Base-by-base conservation (phyloP, 2,329 filamentous ascomycete genomes). In the Fusarium sp. region DNA sequence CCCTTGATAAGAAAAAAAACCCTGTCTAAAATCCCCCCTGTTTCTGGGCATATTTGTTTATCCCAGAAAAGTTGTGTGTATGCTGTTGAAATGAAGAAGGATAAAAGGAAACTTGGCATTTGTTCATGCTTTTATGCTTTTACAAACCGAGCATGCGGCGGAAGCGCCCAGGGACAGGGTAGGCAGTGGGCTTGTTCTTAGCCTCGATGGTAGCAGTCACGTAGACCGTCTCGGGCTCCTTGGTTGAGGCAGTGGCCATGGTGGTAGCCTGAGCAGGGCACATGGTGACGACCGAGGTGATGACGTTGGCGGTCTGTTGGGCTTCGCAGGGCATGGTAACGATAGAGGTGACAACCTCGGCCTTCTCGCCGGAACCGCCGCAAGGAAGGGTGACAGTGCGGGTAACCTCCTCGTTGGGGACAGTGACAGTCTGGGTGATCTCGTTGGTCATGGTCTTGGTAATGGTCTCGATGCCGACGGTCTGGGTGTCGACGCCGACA, bases 141-240 rank as follows among this genome's bases (percentile, higher is more conserved):
- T 47, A 70, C 28, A 71, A 52, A 41, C 67, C 58, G 42, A 71
- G 61, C 68, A 71, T 71, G 61, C 68, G 68, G 53, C 68, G 68
- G 53, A 71, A 44, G 18, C 64, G 67, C 49, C 56, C 52, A 10
- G 52, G 65, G 23, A 51, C 64, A 12, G 68, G 54, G 40, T 46
- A 50, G 13, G 57, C 38, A 40, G 47, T 65, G 28, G 65, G 52
- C 41, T 58, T 57, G 37, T 26, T 26, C 47, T 58, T 54, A 12
- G 55, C 51, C 46, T 74, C 65, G 13, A 72, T 59, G 0, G 69
- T 70, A n/a, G 62, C 56, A 34, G 72, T 74, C 53, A 73, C 72
- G 23, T 73, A 74, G 18, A 74, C 72, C 11, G 72, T 73, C 60
- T 73, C 72, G 16, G 72, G 66, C 40, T 65, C 60, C 31, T 54